Base-by-base conservation (phyloP, 2,329 filamentous ascomycete genomes). In the Xenoacremonium recifei region DNA sequence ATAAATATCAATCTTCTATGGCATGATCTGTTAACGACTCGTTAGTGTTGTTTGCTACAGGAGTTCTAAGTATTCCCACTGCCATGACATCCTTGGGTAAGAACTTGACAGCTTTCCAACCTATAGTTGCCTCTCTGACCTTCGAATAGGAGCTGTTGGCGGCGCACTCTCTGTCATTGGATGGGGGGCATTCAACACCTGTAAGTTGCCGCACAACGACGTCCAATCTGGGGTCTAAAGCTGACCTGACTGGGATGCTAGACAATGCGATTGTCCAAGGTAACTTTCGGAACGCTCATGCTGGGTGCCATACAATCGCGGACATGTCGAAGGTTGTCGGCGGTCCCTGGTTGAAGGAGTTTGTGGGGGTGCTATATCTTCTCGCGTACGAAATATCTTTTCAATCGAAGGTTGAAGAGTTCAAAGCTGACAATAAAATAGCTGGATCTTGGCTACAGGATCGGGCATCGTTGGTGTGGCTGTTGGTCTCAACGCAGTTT, bases 391-490 rank as follows among this genome's bases (percentile, higher is more conserved):
- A 80, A 29, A 72, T 84, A 12, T 73, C 74, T 25, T 69, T 71
- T 7, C n/a, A n/a, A 73, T 74, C 25, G 69, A 71, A 6, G n/a
- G n/a, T n/a, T n/a, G n/a, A n/a, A n/a, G n/a, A n/a, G n/a, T n/a
- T n/a, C n/a, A n/a, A n/a, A n/a, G n/a, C n/a, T n/a, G n/a, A n/a
- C n/a, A n/a, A n/a, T n/a, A n/a, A n/a, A n/a, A n/a, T n/a, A n/a
- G n/a, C n/a, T n/a, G n/a, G n/a, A n/a, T n/a, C n/a, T n/a, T n/a
- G n/a, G n/a, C n/a, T n/a, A n/a, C n/a, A n/a, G 79, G 72, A 1
- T 75, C 74, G 1, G 79, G 80, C 6, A 79, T 84, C 45, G 68
- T 84, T 25, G 77, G 77, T 11, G 71, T 80, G 2, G 78, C 78
- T 0, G 76, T 76, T 0, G 80, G 71, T 0, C 63, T 84, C 39